Evolutionary conservation across 192 early-diverging fungal genomes (phyloP), one percentile per base, ranked within the genome.

Genomic region (Coemansia sp.): DNA sequence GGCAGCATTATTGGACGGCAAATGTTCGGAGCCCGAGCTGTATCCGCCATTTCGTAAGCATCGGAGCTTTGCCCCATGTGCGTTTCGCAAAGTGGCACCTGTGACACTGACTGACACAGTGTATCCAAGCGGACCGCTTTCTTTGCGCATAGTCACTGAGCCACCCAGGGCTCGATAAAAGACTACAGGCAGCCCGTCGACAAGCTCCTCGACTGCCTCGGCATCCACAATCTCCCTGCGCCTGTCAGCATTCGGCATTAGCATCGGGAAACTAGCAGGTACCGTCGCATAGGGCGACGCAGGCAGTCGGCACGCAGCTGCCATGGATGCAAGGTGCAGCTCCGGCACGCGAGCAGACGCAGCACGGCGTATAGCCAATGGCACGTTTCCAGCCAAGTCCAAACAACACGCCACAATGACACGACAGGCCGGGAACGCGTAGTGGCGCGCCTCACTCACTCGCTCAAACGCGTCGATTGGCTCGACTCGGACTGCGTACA

Each of bases 401-500:
- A 70, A 24, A 46, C 70, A 70, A 60, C 71, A 67, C 11, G 67
- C 76, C 3, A 80, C 56, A 17, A 60, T 70, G 40, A 80, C 22
- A 56, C 76, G 67, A 44, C 70, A 67, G 12, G 76, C 65, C 14
- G 67, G 70, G 10, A 53, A 39, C 46, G 67, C 57, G 17, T 68
- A 35, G 26, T 32, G 21, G 14, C 27, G 37, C 2, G 65, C 68
- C 29, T 40, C 38, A 27, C 53, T 63, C 4, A 72, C 58, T 17
- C 75, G 75, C 65, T 77, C 75, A 34, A 65, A 67, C 36, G 60
- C 65, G 36, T 80, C 76, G n/a, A 80, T 63, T 10, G 76, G 76
- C 39, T 73, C 70, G n/a, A 74, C 41, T 33, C 58, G 71, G 18
- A 80, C 53, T 2, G 58, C 76, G 4, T 64, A 67, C 21, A 80